Evolutionary conservation across 2,329 filamentous ascomycete genomes (phyloP).

Genomic region (Aaosphaeria arxii): DNA sequence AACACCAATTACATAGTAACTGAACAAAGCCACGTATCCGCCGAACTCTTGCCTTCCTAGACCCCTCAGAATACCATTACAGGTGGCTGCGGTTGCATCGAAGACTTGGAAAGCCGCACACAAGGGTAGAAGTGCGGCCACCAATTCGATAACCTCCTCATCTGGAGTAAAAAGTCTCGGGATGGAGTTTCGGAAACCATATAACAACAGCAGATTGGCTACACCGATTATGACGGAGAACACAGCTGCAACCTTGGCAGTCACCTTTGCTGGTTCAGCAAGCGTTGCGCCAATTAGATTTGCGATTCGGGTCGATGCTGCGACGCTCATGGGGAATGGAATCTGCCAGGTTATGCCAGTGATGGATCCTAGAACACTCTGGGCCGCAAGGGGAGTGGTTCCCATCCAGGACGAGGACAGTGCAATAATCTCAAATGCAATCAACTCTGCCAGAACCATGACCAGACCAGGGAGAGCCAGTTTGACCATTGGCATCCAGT

Average conservation of each 20-base stretch:
- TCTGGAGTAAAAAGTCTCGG: slow-evolving; percentile 72
- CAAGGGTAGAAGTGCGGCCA: slow-evolving; percentile 68
- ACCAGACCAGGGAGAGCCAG: slow-evolving; percentile 63
- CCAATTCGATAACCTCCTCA: slow-evolving; percentile 64
- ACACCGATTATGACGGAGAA: slow-evolving; percentile 69
- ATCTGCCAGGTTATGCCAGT: slow-evolving; percentile 83
- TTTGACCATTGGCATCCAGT: slow-evolving; percentile 80
- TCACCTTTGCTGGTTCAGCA: slow-evolving; percentile 74
- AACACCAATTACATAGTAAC: slow-evolving; percentile 83
- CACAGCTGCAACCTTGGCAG: slow-evolving; percentile 72
- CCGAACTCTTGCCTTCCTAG: slow-evolving; percentile 87
- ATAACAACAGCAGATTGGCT: slow-evolving; percentile 72
- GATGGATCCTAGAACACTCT: slow-evolving; percentile 79
- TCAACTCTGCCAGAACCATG: slow-evolving; percentile 91
- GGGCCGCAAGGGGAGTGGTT: slow-evolving; percentile 76
- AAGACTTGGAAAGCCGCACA: slow-evolving; percentile 89
- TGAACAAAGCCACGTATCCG: slow-evolving; percentile 80
- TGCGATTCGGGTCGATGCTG: slow-evolving; percentile 81
- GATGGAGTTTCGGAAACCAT: slow-evolving; percentile 66
- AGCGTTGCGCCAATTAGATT: slow-evolving; percentile 89
- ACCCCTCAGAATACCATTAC: slow-evolving; percentile 81
- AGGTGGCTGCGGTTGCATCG: slow-evolving; percentile 74
- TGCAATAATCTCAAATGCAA: slow-evolving; percentile 89
- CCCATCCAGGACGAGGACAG: slow-evolving; percentile 79
- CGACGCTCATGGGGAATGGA: slow-evolving; percentile 87